Evolutionary conservation across 768 basidiomycete genomes (phyloP).

Genomic region (Exsudoporus frostii): DNA sequence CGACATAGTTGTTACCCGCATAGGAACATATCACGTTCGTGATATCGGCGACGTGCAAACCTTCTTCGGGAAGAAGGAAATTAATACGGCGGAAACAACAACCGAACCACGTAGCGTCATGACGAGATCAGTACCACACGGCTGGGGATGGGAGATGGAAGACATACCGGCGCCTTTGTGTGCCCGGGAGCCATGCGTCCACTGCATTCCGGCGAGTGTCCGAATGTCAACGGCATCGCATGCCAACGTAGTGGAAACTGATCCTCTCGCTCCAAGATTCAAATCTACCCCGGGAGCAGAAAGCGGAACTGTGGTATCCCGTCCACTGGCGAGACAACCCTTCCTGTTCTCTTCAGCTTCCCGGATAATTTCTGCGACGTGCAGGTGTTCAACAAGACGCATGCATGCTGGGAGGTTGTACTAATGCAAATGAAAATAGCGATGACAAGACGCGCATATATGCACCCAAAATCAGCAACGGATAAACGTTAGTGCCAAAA

Average conservation of each 20-base stretch:
- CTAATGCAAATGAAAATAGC: constrained; percentile 30
- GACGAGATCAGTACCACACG: background rate
- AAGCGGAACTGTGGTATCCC: background rate
- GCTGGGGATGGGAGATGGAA: background rate
- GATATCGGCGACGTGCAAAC: constrained; percentile 24
- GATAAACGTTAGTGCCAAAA: background rate
- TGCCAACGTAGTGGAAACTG: background rate
- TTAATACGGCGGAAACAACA: background rate
- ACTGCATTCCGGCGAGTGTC: background rate
- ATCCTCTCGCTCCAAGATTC: background rate
- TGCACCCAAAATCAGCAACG: background rate
- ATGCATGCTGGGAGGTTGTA: constrained; percentile 75
- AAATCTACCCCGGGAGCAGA: background rate
- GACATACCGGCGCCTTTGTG: constrained; percentile 5
- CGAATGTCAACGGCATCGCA: background rate
- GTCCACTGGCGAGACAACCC: constrained; percentile 43
- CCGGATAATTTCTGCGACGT: constrained; percentile 66
- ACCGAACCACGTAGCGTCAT: background rate
- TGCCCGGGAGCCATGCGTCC: background rate
- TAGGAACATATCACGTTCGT: constrained; percentile 19
- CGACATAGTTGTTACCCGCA: constrained; percentile 14
- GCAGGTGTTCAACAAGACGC: constrained; percentile 68
- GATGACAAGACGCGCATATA: constrained; percentile 10
- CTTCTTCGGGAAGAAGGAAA: constrained; percentile 2
- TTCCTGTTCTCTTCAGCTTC: constrained; percentile 48